These are phyloP conservation scores for Picochlorum sp. DNA, from an alignment of 139 green algal species.

Conservation along the genomic window DNA sequence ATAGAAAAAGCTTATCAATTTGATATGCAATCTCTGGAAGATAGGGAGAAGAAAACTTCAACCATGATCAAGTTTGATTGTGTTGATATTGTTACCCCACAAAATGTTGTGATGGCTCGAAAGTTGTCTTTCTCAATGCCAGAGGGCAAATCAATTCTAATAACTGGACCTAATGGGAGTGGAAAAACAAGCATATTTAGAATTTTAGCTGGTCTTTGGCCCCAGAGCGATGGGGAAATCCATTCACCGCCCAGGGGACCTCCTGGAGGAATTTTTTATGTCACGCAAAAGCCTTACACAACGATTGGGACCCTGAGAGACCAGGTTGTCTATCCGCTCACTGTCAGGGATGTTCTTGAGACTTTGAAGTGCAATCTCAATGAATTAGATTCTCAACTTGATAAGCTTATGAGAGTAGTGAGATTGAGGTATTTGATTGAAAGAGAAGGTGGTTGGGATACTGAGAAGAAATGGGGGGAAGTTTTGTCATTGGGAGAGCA, in stretches of 20 bases:
- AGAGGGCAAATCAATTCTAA: conserved; percentile 34
- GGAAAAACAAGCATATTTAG: conserved; percentile 47
- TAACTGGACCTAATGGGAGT: conserved; percentile 49
- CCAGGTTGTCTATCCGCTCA: conserved; percentile 53
- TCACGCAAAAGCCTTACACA: conserved; percentile 58
- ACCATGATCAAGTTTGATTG: conserved; percentile 16
- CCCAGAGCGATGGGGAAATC: conserved; percentile 29
- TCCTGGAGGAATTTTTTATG: conserved; percentile 41
- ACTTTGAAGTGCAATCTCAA: background rate
- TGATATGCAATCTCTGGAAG: conserved; percentile 7
- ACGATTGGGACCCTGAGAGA: conserved; percentile 49
- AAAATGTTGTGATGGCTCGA: conserved; percentile 37
- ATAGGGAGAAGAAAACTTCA: background rate
- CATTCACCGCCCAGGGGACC: conserved; percentile 8
- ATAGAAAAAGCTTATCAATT: conserved; percentile 34
- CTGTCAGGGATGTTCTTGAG: conserved; percentile 18
- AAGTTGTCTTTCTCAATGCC: conserved; percentile 34
- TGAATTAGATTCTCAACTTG: conserved; percentile 37
- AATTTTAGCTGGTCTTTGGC: conserved; percentile 54
- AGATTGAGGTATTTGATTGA: conserved; percentile 52
- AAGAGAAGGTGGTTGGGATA: conserved; percentile 56
- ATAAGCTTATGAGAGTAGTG: conserved; percentile 41
- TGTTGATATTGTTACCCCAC: conserved; percentile 45
- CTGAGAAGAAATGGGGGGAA: conserved; percentile 49
- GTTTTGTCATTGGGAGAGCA: conserved; percentile 65